phyloP scores from a whole-genome alignment of 495 filamentous ascomycete species.

The Penicillium verhagenii region DNA sequence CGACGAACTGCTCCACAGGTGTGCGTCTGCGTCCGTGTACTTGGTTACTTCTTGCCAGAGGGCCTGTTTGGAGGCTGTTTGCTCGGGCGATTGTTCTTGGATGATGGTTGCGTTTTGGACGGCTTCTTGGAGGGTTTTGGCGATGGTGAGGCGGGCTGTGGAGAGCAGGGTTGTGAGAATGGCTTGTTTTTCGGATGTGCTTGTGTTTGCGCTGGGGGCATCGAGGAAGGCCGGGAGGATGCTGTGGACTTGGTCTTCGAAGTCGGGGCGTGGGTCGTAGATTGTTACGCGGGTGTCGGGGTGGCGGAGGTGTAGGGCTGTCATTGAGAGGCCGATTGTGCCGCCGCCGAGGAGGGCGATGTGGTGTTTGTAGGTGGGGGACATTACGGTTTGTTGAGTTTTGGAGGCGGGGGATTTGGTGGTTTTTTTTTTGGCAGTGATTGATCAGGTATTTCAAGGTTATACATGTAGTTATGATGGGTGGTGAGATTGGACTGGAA shows the following conservation, averaged over 20 bases:
- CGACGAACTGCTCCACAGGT: constrained; percentile 58
- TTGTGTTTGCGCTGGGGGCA: constrained; percentile 1
- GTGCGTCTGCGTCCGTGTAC: constrained; percentile 31
- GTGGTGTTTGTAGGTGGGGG: constrained; percentile 22
- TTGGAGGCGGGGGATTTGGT: background rate
- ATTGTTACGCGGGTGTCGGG: constrained; percentile 44
- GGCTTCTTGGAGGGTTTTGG: constrained; percentile 8
- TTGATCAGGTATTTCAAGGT: no score
- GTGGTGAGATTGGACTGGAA: no score
- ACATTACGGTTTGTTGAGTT: constrained; percentile 8
- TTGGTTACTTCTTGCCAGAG: constrained; percentile 51
- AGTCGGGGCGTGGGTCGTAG: constrained; percentile 53
- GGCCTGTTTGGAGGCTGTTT: constrained; percentile 45
- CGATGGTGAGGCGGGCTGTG: constrained; percentile 34
- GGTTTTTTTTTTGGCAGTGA: no score
- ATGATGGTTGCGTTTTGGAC: constrained; percentile 36
- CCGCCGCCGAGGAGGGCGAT: constrained; percentile 56
- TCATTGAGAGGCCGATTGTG: constrained; percentile 62
- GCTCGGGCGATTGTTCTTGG: constrained; percentile 61
- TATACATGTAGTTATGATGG: no score
- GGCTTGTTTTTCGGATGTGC: constrained; percentile 10
- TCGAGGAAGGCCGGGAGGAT: constrained; percentile 36
- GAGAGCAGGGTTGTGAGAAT: constrained; percentile 27
- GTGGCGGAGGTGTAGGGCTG: constrained; percentile 53
- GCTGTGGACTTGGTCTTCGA: constrained; percentile 41